Conservation (phyloP, 257 asterid species). For the Solanum arcanum region DNA sequence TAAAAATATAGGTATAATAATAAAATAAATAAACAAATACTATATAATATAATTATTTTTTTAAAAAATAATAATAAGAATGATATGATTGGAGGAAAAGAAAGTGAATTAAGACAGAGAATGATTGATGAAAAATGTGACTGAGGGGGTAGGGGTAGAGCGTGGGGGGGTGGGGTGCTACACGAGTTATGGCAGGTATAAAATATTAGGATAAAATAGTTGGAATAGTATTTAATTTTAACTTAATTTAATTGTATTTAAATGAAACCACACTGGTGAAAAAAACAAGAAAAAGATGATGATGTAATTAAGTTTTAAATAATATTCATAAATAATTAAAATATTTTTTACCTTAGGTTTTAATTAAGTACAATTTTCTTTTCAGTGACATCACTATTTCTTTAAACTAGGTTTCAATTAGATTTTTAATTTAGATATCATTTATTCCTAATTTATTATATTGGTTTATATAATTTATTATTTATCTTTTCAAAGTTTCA, state of each 20-base stretch:
- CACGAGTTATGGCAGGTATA: not conserved
- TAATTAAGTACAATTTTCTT: too few relatives aligned
- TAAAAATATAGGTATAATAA: not conserved
- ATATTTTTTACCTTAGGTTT: not conserved
- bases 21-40: too few relatives aligned
- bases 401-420: not conserved
- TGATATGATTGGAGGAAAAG: slow-evolving; percentile 1
- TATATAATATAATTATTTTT: too few relatives aligned
- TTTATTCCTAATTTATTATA: too few relatives aligned
- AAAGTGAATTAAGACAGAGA: not conserved
- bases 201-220: not conserved
- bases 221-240: not conserved
- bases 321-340: not conserved
- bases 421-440: not conserved
- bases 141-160: not conserved
- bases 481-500: not conserved
- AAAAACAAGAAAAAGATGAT: not conserved
- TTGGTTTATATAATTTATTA: too few relatives aligned
- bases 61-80: not conserved
- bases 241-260: not conserved
- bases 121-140: not conserved
- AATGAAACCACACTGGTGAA: not conserved
- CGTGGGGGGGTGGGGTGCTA: not conserved
- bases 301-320: too few relatives aligned
- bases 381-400: not conserved